Percentiles rank a stretch among this genome's conserved stretches.
Conservation (phyloP, 129 eudicot species). For the Flaveria sonorensis region DNA sequence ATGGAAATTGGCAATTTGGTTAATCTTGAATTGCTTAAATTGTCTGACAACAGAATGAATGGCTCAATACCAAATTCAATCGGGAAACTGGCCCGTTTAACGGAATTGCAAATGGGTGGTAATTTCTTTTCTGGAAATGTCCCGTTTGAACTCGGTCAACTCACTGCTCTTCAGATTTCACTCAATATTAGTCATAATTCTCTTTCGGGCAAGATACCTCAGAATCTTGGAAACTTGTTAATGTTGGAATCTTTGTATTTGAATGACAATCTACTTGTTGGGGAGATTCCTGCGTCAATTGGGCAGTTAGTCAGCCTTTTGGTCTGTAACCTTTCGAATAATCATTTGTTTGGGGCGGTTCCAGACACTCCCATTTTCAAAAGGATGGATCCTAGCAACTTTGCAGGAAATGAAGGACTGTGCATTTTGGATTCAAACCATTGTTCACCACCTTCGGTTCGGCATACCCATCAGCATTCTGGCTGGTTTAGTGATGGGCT, state of each 20-base stretch:
- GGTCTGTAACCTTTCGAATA: constrained; percentile 80
- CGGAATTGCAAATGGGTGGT: constrained; percentile 96
- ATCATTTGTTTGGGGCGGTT: constrained; percentile 59
- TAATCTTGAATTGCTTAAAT: constrained; percentile 72
- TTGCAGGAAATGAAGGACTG: constrained; percentile 67
- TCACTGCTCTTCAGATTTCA: constrained; percentile 73
- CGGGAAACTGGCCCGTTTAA: constrained; percentile 64
- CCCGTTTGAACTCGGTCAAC: constrained; percentile 74
- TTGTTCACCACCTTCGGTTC: constrained; percentile 44
- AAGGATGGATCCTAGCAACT: constrained; percentile 72
- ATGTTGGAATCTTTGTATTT: constrained; percentile 74
- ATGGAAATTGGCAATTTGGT: constrained; percentile 58
- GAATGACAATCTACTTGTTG: constrained; percentile 71
- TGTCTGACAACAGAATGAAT: constrained; percentile 69
- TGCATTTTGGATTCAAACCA: constrained; percentile 44
- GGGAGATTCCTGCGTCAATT: constrained; percentile 71
- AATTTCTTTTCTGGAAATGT: constrained; percentile 69
- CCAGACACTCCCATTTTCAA: constrained; percentile 68
- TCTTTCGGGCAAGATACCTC: constrained; percentile 74
- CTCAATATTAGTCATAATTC: constrained; percentile 80
- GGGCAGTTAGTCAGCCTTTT: constrained; percentile 64
- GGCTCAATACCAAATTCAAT: constrained; percentile 69
- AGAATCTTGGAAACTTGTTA: constrained; percentile 74
- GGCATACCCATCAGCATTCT: constrained; percentile 34
- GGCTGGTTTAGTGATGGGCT: constrained; percentile 50